These are phyloP conservation scores for Colletotrichum melonis DNA, from an alignment of 2,329 filamentous ascomycete species.

Conservation along the genomic window DNA sequence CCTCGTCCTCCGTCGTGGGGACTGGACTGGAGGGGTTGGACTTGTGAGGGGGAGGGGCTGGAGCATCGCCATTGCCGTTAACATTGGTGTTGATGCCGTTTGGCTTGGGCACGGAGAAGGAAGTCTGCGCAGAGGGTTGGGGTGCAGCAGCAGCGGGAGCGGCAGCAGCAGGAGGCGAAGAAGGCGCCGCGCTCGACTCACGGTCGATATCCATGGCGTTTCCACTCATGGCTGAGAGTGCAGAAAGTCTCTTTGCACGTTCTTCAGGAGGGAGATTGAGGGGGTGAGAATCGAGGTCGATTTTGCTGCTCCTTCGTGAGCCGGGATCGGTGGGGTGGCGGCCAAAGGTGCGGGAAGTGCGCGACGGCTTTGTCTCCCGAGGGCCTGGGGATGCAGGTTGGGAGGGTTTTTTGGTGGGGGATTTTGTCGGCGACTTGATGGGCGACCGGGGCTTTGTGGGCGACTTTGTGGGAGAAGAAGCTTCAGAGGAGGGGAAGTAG, in stretches of 20 bases:
- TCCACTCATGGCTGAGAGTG: conserved; percentile 68
- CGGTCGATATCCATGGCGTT: conserved; percentile 83
- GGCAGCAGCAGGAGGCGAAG: conserved; percentile 63
- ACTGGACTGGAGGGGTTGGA: conserved; percentile 70
- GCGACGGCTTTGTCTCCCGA: conserved; percentile 51
- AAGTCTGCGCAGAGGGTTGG: conserved; percentile 51
- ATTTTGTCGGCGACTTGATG: conserved; percentile 40
- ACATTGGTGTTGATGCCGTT: conserved; percentile 57
- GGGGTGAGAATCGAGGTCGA: conserved; percentile 81
- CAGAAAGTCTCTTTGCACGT: conserved; percentile 76
- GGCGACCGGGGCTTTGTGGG: conserved; percentile 43
- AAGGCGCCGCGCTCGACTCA: conserved; percentile 64
- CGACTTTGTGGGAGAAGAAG: conserved; percentile 42
- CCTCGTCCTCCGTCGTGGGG: conserved; percentile 73
- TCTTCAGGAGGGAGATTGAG: conserved; percentile 92
- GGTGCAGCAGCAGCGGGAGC: conserved; percentile 53
- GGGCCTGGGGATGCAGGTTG: conserved; percentile 43
- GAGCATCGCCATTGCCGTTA: conserved; percentile 62
- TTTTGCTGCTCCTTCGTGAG: conserved; percentile 61
- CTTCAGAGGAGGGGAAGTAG: conserved; percentile 47
- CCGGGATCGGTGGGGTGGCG: conserved; percentile 62
- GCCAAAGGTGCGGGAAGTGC: conserved; percentile 57
- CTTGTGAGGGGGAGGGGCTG: conserved; percentile 78
- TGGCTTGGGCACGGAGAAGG: conserved; percentile 66
- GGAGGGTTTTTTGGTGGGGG: conserved; percentile 50